Percentiles rank a stretch among this genome's conserved stretches.
Conservation (phyloP, 1,284 basidiomycete genomes). For the Peniophora sp. region DNA sequence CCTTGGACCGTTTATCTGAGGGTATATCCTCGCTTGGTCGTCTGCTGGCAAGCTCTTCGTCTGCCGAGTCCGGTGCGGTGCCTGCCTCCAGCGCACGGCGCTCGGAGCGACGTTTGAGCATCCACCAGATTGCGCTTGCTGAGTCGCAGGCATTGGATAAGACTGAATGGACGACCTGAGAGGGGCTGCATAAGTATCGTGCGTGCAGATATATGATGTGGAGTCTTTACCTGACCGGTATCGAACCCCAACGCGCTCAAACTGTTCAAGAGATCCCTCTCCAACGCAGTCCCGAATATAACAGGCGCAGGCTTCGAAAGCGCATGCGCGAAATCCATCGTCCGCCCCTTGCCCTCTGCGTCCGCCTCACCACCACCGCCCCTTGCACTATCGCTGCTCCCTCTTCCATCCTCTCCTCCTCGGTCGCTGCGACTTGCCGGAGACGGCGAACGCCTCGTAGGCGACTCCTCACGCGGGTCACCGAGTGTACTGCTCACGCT, state of each 20-base stretch:
- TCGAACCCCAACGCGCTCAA: conserved; percentile 83
- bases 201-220: no score
- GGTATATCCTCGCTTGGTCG: neutral
- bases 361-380: no score
- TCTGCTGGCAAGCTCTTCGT: conserved; percentile 11
- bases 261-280: conserved; percentile 73
- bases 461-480: conserved; percentile 41
- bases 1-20: conserved; percentile 11
- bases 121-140: conserved; percentile 94
- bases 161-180: conserved; percentile 93
- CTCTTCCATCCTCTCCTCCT: no score
- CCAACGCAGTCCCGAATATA: conserved; percentile 79
- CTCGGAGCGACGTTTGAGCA: conserved; percentile 77
- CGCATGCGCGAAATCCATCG: conserved; percentile 66
- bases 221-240: no score
- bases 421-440: conserved; percentile 30
- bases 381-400: no score
- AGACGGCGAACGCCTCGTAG: conserved; percentile 26
- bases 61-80: conserved; percentile 4
- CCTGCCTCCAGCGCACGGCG: conserved; percentile 46
- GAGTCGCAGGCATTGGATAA: conserved; percentile 89
- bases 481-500: conserved; percentile 83
- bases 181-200: no score
- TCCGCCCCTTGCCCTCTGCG: no score
- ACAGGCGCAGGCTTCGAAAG: conserved; percentile 67